Conservation (phyloP, 2,329 filamentous ascomycete genomes). For the Amphichorda felina region DNA sequence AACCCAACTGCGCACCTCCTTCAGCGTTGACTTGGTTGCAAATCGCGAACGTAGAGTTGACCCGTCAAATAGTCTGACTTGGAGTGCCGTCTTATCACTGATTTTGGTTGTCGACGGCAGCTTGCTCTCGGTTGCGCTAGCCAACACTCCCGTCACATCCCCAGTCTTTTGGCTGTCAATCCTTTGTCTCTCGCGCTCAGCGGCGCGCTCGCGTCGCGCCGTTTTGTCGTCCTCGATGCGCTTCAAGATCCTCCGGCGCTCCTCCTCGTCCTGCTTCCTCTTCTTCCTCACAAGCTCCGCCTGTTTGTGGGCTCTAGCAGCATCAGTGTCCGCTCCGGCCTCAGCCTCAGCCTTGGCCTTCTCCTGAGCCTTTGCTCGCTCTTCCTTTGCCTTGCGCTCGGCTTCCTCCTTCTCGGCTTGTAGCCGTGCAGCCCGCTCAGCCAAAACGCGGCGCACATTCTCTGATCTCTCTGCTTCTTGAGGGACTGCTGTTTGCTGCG, state of each 20-base stretch:
- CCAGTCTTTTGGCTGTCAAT: slow-evolving; percentile 14
- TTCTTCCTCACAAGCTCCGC: slow-evolving; percentile 47
- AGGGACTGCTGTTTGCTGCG: slow-evolving; percentile 8
- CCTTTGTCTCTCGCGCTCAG: slow-evolving; percentile 32
- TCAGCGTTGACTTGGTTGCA: slow-evolving; percentile 48
- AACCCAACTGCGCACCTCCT: slow-evolving; percentile 66
- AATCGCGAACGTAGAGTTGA: slow-evolving; percentile 67
- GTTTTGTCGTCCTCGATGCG: slow-evolving; percentile 68
- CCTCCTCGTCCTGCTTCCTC: slow-evolving; percentile 53
- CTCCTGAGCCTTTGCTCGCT: slow-evolving; percentile 32
- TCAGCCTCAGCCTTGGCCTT: slow-evolving; percentile 30
- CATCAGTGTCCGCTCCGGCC: slow-evolving; percentile 16
- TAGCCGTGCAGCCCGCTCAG: slow-evolving; percentile 36
- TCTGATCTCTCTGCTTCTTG: slow-evolving; percentile 17
- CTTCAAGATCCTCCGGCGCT: slow-evolving; percentile 59
- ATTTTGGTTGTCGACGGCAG: slow-evolving; percentile 13
- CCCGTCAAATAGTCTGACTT: slow-evolving; percentile 77
- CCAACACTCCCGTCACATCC: slow-evolving; percentile 15
- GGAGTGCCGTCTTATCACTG: slow-evolving; percentile 40
- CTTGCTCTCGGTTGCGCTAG: slow-evolving; percentile 19
- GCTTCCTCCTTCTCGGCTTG: slow-evolving; percentile 27
- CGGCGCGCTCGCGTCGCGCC: slow-evolving; percentile 47
- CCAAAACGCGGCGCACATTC: slow-evolving; percentile 25
- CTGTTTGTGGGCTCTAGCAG: slow-evolving; percentile 28
- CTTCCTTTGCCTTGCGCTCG: slow-evolving; percentile 36